phyloP scores from a whole-genome alignment of 441 rosid species.

The Breynia disticha region DNA sequence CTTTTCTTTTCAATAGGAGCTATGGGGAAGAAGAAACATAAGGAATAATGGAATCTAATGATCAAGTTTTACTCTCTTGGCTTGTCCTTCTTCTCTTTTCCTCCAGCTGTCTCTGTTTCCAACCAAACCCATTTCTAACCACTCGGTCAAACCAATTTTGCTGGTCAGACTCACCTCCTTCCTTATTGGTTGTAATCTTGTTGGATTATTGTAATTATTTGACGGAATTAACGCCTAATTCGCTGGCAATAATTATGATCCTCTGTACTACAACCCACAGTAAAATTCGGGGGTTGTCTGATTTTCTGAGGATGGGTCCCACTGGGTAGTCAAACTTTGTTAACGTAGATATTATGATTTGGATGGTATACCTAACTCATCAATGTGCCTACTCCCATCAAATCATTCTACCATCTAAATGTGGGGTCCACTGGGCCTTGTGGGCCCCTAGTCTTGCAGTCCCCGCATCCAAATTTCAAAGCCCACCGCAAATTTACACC shows the following conservation, averaged over 20 bases:
- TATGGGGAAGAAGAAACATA: conserved; percentile 27
- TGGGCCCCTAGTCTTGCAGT: too few species aligned
- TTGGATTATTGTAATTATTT: conserved; percentile 15
- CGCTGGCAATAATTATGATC: conserved; percentile 1
- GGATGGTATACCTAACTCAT: conserved; percentile 34
- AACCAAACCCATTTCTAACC: conserved; percentile 4
- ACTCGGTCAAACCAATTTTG: conserved; percentile 25
- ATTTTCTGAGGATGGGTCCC: conserved; percentile 6
- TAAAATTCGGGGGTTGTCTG: not conserved
- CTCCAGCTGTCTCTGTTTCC: conserved; percentile 30
- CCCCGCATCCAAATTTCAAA: too few species aligned
- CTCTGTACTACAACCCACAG: not conserved
- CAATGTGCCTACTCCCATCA: conserved; percentile 30
- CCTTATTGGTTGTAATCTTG: conserved; percentile 19
- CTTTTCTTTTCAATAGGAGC: conserved; percentile 13
- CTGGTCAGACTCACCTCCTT: conserved; percentile 16
- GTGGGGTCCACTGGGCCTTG: not conserved
- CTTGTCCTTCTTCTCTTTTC: conserved; percentile 31
- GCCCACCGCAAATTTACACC: too few species aligned
- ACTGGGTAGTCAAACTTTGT: conserved; percentile 10
- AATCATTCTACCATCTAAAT: conserved; percentile 21
- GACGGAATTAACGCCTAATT: conserved; percentile 19
- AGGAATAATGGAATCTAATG: conserved; percentile 56
- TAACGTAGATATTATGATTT: conserved; percentile 19
- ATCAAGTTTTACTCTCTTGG: conserved; percentile 37